Percentiles rank a stretch among this genome's conserved stretches.
These are phyloP conservation scores for Blastocystis sp. DNA, from an alignment of 352 stramenopile genomes.

Conservation along the genomic window DNA sequence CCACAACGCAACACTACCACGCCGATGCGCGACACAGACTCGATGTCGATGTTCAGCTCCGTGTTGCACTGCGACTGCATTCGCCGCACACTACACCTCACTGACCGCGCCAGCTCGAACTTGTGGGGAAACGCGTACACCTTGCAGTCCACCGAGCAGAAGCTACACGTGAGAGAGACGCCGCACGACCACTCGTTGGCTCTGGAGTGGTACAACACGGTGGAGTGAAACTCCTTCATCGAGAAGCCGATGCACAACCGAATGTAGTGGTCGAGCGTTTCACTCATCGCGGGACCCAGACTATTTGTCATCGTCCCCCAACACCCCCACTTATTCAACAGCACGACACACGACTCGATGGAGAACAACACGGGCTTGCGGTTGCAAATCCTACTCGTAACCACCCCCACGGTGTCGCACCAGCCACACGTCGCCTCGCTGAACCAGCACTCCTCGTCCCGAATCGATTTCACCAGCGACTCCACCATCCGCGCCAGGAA, in stretches of 20 bases:
- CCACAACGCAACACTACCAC: background rate
- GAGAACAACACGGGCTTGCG: background rate
- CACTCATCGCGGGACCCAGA: background rate
- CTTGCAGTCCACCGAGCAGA: background rate
- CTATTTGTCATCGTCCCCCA: background rate
- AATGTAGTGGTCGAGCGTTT: slow-evolving; percentile 12
- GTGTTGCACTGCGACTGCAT: background rate
- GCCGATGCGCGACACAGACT: background rate
- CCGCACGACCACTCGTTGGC: background rate
- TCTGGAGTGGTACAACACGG: background rate
- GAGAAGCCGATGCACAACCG: background rate
- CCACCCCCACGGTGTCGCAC: background rate
- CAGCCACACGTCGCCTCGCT: slow-evolving; percentile 29
- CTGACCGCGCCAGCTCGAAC: background rate
- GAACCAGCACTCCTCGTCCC: slow-evolving; percentile 12
- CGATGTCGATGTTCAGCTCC: slow-evolving; percentile 3
- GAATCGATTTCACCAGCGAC: background rate
- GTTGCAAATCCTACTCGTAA: background rate
- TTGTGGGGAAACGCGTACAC: background rate
- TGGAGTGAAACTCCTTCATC: background rate
- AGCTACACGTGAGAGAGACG: background rate
- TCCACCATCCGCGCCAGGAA: background rate
- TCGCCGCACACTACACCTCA: background rate
- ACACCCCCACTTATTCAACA: slow-evolving; percentile 10
- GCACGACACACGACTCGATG: slow-evolving; percentile 2